phyloP scores from a whole-genome alignment of 108 stramenopile species.

The Thalassiosira profunda region DNA sequence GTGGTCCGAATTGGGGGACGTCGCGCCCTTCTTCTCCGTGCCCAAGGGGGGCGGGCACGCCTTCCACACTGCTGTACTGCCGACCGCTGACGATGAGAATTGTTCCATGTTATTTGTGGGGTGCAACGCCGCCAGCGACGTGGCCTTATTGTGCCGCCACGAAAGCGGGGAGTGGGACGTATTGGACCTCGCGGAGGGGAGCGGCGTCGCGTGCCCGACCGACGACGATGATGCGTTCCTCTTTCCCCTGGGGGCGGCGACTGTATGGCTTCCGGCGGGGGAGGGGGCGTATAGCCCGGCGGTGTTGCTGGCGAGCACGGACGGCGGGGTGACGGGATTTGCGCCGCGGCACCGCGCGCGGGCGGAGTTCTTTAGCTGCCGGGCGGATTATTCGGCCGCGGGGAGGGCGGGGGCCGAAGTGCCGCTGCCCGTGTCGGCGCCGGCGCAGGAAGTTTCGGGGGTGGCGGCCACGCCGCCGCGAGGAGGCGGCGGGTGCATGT shows the following conservation, averaged over 20 bases:
- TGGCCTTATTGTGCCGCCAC: constrained; percentile 45
- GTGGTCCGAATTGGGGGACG: constrained; percentile 74
- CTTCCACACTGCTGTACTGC: constrained; percentile 56
- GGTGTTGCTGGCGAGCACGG: constrained; percentile 54
- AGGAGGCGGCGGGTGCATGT: constrained; percentile 15
- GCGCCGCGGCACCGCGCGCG: constrained; percentile 20
- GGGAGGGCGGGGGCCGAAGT: no score
- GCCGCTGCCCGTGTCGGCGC: no score
- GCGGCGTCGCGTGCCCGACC: constrained; percentile 64
- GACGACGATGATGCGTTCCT: constrained; percentile 86
- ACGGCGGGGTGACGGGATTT: constrained; percentile 57
- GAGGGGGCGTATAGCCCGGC: constrained; percentile 14
- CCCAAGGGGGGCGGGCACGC: constrained; percentile 78
- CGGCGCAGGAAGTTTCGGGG: no score
- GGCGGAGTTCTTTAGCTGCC: constrained; percentile 15
- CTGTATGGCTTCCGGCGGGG: constrained; percentile 36
- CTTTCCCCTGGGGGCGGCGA: constrained; percentile 67
- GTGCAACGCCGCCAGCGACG: constrained; percentile 76
- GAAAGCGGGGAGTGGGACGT: constrained; percentile 48
- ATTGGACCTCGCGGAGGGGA: constrained; percentile 80
- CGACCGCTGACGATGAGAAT: no score
- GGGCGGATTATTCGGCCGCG: not conserved
- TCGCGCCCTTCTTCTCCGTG: constrained; percentile 86
- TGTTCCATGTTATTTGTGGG: constrained; percentile 67
- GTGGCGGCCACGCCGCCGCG: not conserved